Evolutionary conservation across 805 yeast species (phyloP).

Genomic region (Lachancea nothofagi): DNA sequence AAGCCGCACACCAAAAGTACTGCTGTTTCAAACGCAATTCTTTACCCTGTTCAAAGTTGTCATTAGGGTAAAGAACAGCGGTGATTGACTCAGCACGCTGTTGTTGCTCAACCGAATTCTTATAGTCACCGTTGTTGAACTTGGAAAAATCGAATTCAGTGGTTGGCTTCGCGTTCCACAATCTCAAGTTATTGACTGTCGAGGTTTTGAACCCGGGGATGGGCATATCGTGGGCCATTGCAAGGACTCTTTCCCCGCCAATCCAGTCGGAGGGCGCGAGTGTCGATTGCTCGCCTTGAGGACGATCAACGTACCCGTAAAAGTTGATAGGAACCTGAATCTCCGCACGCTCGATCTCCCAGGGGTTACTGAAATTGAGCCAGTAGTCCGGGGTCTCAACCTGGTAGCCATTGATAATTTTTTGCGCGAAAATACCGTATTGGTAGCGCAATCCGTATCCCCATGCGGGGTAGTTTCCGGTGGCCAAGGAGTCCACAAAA

Average conservation of each 20-base stretch:
- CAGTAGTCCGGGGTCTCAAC: constrained; percentile 94
- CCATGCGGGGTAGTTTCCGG: constrained; percentile 90
- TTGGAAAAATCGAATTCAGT: constrained; percentile 86
- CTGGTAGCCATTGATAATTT: constrained; percentile 86
- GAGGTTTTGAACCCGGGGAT: constrained; percentile 82
- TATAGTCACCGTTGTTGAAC: constrained; percentile 88
- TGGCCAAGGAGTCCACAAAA: constrained; percentile 80
- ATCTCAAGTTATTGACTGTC: constrained; percentile 80
- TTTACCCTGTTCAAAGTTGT: constrained; percentile 85
- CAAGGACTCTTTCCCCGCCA: constrained; percentile 85
- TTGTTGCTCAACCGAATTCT: constrained; percentile 74
- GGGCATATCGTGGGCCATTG: constrained; percentile 88
- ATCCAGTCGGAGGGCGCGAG: constrained; percentile 67
- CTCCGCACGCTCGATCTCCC: constrained; percentile 87
- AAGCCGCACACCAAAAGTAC: constrained; percentile 95
- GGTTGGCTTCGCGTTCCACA: constrained; percentile 89
- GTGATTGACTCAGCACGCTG: constrained; percentile 90
- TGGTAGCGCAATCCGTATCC: constrained; percentile 92
- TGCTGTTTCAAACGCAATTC: constrained; percentile 91
- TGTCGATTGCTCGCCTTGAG: constrained; percentile 42
- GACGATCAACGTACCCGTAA: constrained; percentile 71
- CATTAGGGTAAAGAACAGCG: constrained; percentile 90
- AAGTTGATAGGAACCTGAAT: constrained; percentile 87
- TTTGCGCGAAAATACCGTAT: constrained; percentile 89
- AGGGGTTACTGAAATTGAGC: constrained; percentile 83